phyloP scores from a whole-genome alignment of 2,329 filamentous ascomycete species.

The Trichoderma aggressivum region DNA sequence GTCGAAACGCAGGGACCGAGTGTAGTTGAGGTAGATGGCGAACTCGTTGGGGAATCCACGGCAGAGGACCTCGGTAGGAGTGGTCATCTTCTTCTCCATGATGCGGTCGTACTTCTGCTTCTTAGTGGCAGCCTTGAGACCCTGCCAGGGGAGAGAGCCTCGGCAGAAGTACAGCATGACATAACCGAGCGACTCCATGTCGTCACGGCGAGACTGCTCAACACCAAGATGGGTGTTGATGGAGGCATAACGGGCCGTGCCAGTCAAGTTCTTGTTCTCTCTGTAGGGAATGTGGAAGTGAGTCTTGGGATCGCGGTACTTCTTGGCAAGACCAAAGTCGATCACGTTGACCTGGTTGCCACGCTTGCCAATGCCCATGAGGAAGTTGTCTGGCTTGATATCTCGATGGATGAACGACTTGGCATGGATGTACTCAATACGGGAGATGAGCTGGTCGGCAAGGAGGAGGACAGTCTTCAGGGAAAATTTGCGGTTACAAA shows the following conservation, averaged over 20 bases:
- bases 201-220: constrained; percentile 97
- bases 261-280: constrained; percentile 99
- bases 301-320: constrained; percentile 99
- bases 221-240: constrained; percentile 99
- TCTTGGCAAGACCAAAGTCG: constrained; percentile 98
- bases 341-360: constrained; percentile 99
- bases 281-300: constrained; percentile 99
- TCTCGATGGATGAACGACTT: constrained; percentile 99
- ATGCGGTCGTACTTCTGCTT: constrained; percentile 99
- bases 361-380: constrained; percentile 98
- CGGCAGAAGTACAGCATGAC: constrained; percentile 99
- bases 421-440: constrained; percentile 99
- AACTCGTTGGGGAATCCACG: constrained; percentile 99
- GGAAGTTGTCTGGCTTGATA: constrained; percentile 99
- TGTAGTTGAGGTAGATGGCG: constrained; percentile 99
- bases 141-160: constrained; percentile 97
- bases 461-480: constrained; percentile 96
- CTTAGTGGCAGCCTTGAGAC: constrained; percentile 96
- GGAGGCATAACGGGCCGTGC: constrained; percentile 95
- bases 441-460: constrained; percentile 96
- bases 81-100: constrained; percentile 99
- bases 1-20: constrained; percentile 94
- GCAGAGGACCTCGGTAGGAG: constrained; percentile 96
- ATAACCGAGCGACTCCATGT: constrained; percentile 98
- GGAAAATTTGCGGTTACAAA: constrained; percentile 99